Base-by-base conservation (phyloP, 2,329 filamentous ascomycete species). In the Fusarium buharicum region DNA sequence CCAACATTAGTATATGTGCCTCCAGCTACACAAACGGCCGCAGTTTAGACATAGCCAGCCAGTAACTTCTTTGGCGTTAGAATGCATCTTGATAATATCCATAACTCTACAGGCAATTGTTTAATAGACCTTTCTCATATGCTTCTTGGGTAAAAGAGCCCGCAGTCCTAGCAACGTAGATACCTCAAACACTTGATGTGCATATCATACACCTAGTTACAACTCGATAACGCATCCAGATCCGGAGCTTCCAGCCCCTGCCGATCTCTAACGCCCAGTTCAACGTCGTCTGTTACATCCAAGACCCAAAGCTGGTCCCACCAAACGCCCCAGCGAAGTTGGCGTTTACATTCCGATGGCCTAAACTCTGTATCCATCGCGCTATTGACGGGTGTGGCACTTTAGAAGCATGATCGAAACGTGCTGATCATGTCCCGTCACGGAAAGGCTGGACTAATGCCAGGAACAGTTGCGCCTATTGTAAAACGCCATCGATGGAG, bases 1-100 rank as follows among this genome's bases (percentile, higher is more conserved):
- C 59, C 59, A 22, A 45, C 44, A 28, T 20, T 48, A 39, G 47
- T 54, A 16, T 62, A 62, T 43, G 53, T 54, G 33, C 47, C 58
- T 27, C 52, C 48, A 17, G 22, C 40, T 36, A 20, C 36, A 33
- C 33, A 40, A 18, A 13, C 39, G 31, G 13, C 20, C 4, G 30
- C 43, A 45, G 30, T 22, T 38, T 28, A 40, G 41, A 31, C 27
- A 31, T 12, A 20, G n/a, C 28, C 18, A 27, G 3, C 6, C 9
- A 18, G n/a, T 43, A 59, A 24, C 6, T n/a, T 30, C 8, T n/a
- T 22, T 17, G 11, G 17, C 9, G 10, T 41, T 41, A 1, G 27
- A 37, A 6, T 18, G 4, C 6, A 8, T 37, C 6, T 13, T 14
- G 4, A 37, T 14, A 37, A 13, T 18, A 20, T 3, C 16, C n/a